These are phyloP conservation scores for Phytophthora citrophthora DNA, from an alignment of 352 stramenopile species.

Conservation along the genomic window DNA sequence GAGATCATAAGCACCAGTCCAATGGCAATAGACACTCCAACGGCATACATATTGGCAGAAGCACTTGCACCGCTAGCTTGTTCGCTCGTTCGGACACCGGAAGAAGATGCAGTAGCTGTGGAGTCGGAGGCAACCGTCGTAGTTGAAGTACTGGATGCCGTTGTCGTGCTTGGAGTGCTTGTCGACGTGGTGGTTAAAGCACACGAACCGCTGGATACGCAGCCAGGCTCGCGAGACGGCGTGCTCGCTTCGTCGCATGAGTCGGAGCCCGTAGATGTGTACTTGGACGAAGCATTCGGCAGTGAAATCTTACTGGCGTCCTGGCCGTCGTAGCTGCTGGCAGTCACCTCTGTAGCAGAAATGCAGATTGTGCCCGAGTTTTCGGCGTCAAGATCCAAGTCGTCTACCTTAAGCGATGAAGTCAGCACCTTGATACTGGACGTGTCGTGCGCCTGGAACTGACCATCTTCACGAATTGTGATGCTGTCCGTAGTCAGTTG, in stretches of 20 bases:
- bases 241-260: slow-evolving; percentile 19
- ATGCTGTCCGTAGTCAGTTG: slow-evolving; percentile 31
- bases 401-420: slow-evolving; percentile 18
- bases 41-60: background rate
- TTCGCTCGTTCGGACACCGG: slow-evolving; percentile 21
- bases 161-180: slow-evolving; percentile 3
- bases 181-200: slow-evolving; percentile 4
- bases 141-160: slow-evolving; percentile 8
- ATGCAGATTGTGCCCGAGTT: slow-evolving; percentile 31
- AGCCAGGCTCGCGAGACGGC: slow-evolving; percentile 23
- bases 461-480: slow-evolving; percentile 25
- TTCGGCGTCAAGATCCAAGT: slow-evolving; percentile 32
- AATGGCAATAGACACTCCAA: background rate
- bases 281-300: slow-evolving; percentile 37
- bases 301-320: slow-evolving; percentile 32
- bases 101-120: slow-evolving; percentile 12
- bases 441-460: slow-evolving; percentile 31
- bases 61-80: slow-evolving; percentile 10
- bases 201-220: slow-evolving; percentile 20
- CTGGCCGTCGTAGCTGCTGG: slow-evolving; percentile 31
- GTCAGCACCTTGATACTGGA: slow-evolving; percentile 30
- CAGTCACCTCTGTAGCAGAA: slow-evolving; percentile 18
- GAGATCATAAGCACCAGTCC: slow-evolving; percentile 1
- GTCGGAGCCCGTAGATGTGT: slow-evolving; percentile 18
- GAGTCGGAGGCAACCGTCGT: slow-evolving; percentile 2